A percentile compares a stretch with the other conserved stretches of the same genome.
Conservation (phyloP, 495 filamentous ascomycete species). For the Hypoxylon intermedium region DNA sequence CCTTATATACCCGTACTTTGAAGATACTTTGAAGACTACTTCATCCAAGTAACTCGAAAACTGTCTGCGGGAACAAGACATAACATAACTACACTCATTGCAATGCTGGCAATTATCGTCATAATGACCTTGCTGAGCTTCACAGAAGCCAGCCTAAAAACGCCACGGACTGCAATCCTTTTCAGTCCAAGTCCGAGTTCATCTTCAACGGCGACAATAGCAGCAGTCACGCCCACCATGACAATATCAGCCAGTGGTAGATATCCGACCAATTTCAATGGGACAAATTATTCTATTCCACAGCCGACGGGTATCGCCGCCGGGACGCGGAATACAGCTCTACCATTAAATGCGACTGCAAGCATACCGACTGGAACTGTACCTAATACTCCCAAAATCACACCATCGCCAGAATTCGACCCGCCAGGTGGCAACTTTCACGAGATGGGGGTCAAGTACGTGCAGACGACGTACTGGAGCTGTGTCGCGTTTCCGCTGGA, state of each 20-base stretch:
- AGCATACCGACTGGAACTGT: background rate
- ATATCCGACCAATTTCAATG: background rate
- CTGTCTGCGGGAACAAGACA: background rate
- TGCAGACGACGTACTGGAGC: slow-evolving; percentile 53
- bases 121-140: slow-evolving; percentile 25
- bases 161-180: slow-evolving; percentile 26
- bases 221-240: background rate
- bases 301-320: background rate
- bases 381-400: slow-evolving; percentile 18
- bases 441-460: slow-evolving; percentile 36
- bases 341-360: background rate
- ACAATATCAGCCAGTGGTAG: slow-evolving; percentile 1
- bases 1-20: too few species aligned
- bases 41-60: background rate
- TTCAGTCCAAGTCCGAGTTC: background rate
- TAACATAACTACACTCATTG: background rate
- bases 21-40: background rate
- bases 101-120: slow-evolving; percentile 22
- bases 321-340: slow-evolving; percentile 6
- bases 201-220: slow-evolving; percentile 8
- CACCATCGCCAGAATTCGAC: slow-evolving; percentile 21
- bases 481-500: slow-evolving; percentile 45
- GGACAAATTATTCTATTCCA: background rate
- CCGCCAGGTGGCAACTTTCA: slow-evolving; percentile 28
- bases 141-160: slow-evolving; percentile 26